phyloP scores from a whole-genome alignment of 2,329 filamentous ascomycete species.

The Curvularia lunata region DNA sequence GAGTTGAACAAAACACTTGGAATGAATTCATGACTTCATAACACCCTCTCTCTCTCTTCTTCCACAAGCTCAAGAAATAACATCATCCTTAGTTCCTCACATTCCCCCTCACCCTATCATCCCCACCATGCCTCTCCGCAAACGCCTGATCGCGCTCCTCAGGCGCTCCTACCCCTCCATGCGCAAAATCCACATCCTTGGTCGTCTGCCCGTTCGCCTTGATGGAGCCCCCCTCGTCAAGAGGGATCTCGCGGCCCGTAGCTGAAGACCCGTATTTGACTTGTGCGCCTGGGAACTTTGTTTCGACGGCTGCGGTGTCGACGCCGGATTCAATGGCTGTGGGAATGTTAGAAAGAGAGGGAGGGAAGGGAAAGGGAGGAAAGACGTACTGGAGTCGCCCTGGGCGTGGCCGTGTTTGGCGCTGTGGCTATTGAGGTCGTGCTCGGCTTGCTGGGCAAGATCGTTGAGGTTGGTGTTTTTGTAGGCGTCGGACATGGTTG shows the following conservation, averaged over 20 bases:
- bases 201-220: conserved; percentile 51
- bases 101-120: conserved; percentile 51
- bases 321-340: conserved; percentile 57
- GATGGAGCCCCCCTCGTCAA: conserved; percentile 55
- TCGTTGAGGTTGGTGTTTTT: conserved; percentile 51
- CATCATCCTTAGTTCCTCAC: conserved; percentile 39
- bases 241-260: conserved; percentile 56
- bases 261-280: conserved; percentile 54
- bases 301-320: conserved; percentile 46
- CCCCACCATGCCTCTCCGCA: conserved; percentile 49
- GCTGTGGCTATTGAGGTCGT: conserved; percentile 54
- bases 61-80: no score
- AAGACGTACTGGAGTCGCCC: conserved; percentile 49
- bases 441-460: conserved; percentile 57
- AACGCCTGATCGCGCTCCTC: conserved; percentile 53
- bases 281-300: conserved; percentile 54
- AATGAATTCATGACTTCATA: no score
- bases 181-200: conserved; percentile 55
- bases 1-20: no score
- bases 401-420: conserved; percentile 48
- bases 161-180: conserved; percentile 56
- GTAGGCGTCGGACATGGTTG: conserved; percentile 54
- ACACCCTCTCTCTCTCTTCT: no score
- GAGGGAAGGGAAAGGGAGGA: background rate
- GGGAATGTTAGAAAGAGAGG: background rate